Evolutionary conservation across 2,329 filamentous ascomycete genomes (phyloP), one percentile per base, ranked within the genome.

Genomic region (Pseudocercospora musae): DNA sequence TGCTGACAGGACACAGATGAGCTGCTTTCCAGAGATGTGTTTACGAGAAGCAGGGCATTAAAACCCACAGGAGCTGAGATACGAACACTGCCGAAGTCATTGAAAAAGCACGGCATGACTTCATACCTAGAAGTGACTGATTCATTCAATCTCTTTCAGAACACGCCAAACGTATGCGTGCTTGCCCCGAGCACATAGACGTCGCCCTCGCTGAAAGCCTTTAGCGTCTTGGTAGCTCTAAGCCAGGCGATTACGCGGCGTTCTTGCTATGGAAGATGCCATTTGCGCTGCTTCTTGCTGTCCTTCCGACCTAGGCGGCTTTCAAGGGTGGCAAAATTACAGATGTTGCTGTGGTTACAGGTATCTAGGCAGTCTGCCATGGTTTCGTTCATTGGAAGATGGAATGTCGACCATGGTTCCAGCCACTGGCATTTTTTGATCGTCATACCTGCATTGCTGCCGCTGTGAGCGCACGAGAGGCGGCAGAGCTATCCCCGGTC

Each of bases 131-230:
- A 77, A 29, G 70, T 75, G 8, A 73, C 74, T 11, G 63, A 77
- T 60, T 76, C 76, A 13, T 78, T 77, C 67, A 78, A 78, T 68
- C 68, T 76, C 58, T 78, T 78, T 60, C 76, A 78, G 63, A 78
- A 77, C 62, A 77, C 76, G 48, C 48, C 48, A 27, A 50, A 50
- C 11, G 48, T 50, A 49, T 9, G 46, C 18, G n/a, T 13, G 1
- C 4, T 21, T 13, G 46, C 40, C 40, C 4, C 11, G 9, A 7
- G n/a, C n/a, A 18, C n/a, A 8, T 21, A 7, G 10, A 46, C 15
- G 21, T 20, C 18, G 8, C 13, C 23, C 5, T 8, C 25, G 23
- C 48, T 52, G 48, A 56, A 23, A 70, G 66, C 27, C 65, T 78
- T 44, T 78, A 78, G 64, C 68, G 68, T 18, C 60, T 78, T 44